These are phyloP conservation scores for Condylostoma magnum DNA, from an alignment of 169 alveolate species.

Conservation along the genomic window DNA sequence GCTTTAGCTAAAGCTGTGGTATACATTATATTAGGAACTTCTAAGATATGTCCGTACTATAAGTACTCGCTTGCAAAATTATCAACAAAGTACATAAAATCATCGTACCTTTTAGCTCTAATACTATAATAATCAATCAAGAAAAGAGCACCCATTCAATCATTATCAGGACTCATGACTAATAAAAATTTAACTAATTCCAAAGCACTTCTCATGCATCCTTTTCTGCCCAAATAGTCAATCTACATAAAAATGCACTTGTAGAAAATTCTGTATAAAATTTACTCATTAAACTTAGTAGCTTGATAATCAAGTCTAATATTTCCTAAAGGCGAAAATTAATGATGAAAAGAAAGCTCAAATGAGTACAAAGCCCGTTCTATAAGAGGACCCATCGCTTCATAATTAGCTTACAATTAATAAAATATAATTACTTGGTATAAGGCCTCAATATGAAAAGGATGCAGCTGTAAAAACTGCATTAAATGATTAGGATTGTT, in stretches of 20 bases:
- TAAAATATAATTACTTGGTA: conserved; percentile 36
- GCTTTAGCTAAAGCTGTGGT: conserved; percentile 48
- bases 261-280: conserved; percentile 44
- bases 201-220: conserved; percentile 69
- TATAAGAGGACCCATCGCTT: conserved; percentile 34
- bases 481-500: conserved; percentile 38
- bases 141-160: conserved; percentile 59
- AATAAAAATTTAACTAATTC: conserved; percentile 58
- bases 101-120: conserved; percentile 50
- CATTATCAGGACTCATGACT: conserved; percentile 53
- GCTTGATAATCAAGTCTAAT: too few relatives aligned
- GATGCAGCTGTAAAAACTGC: conserved; percentile 36
- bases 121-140: conserved; percentile 62
- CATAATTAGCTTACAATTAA: conserved; percentile 39
- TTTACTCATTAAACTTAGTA: not conserved
- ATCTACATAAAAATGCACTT: conserved; percentile 54
- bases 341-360: conserved; percentile 39
- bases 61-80: conserved; percentile 40
- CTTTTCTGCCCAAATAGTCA: conserved; percentile 68
- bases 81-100: conserved; percentile 42
- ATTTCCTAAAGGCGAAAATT: conserved; percentile 11
- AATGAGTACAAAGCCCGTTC: conserved; percentile 35
- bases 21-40: conserved; percentile 63
- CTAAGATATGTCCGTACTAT: conserved; percentile 24
- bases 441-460: conserved; percentile 40